phyloP scores from a whole-genome alignment of 139 green algal species.

The Coccomyxa sp. region DNA sequence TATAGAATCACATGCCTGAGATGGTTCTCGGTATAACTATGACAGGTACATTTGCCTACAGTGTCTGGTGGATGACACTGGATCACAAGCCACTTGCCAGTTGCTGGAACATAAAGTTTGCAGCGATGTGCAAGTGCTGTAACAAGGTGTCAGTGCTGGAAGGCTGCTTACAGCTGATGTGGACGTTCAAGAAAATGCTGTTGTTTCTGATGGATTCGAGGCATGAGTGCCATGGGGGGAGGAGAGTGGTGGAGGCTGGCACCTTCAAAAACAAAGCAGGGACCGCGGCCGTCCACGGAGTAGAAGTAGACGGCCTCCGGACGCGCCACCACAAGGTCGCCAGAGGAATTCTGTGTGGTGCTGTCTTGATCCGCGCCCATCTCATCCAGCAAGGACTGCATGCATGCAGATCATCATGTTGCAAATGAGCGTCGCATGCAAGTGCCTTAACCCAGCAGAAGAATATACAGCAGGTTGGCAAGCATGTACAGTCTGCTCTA shows the following conservation, averaged over 20 bases:
- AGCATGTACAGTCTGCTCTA: no score
- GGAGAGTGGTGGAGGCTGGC: neutral
- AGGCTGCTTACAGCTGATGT: no score
- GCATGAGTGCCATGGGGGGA: neutral
- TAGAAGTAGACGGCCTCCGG: slow-evolving; percentile 79
- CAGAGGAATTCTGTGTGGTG: slow-evolving; percentile 16
- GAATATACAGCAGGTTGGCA: neutral
- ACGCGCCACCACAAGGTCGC: slow-evolving; percentile 47
- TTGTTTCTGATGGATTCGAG: neutral
- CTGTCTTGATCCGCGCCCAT: slow-evolving; percentile 24
- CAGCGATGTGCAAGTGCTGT: neutral
- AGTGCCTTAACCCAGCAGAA: neutral
- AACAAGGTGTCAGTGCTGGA: neutral
- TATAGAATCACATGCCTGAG: slow-evolving; percentile 8
- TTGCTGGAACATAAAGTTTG: neutral
- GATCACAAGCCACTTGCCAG: neutral
- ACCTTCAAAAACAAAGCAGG: slow-evolving; percentile 66
- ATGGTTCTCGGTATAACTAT: neutral
- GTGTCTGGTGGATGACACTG: neutral
- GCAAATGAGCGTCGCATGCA: neutral
- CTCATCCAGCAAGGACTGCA: slow-evolving; percentile 46
- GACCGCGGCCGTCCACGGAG: slow-evolving; percentile 57
- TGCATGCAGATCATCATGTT: neutral
- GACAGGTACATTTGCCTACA: neutral
- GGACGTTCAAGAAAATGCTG: neutral